These are phyloP conservation scores for Wallacemonas sp. DNA, from an alignment of 208 protist genomes.

Conservation along the genomic window DNA sequence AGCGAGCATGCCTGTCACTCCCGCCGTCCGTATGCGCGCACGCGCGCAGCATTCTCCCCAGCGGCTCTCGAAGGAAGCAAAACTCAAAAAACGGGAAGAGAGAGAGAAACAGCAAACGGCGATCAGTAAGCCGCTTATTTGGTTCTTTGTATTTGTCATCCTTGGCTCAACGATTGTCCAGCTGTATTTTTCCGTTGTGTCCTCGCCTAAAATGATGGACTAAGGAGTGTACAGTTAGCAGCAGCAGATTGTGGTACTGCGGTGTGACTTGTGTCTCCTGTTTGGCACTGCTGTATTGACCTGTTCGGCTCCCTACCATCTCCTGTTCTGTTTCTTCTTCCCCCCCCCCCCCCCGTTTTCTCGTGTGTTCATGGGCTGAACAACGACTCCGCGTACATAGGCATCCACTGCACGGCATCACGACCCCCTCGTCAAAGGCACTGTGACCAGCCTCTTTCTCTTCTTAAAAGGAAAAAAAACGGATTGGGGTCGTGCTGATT, in stretches of 20 bases:
- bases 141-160: conserved; percentile 64
- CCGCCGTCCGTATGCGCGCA: conserved; percentile 51
- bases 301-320: too few species aligned
- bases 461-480: too few species aligned
- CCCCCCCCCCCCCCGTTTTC: not conserved
- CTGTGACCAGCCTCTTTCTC: too few species aligned
- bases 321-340: not conserved
- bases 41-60: conserved; percentile 37
- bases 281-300: too few species aligned
- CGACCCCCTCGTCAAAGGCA: too few species aligned
- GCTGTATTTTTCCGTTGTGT: conserved; percentile 64
- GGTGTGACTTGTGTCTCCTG: too few species aligned
- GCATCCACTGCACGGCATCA: too few species aligned
- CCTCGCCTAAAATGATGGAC: conserved; percentile 60
- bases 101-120: conserved; percentile 42
- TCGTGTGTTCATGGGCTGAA: too few species aligned
- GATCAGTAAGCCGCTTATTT: conserved; percentile 49
- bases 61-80: conserved; percentile 67
- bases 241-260: too few species aligned
- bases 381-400: too few species aligned
- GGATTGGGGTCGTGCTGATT: too few species aligned
- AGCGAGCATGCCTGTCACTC: conserved; percentile 42
- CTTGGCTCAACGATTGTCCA: conserved; percentile 69
- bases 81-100: conserved; percentile 37
- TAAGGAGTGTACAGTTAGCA: conserved; percentile 15